phyloP scores from a whole-genome alignment of 140 eudicot species.

The Senecio squalidus region DNA sequence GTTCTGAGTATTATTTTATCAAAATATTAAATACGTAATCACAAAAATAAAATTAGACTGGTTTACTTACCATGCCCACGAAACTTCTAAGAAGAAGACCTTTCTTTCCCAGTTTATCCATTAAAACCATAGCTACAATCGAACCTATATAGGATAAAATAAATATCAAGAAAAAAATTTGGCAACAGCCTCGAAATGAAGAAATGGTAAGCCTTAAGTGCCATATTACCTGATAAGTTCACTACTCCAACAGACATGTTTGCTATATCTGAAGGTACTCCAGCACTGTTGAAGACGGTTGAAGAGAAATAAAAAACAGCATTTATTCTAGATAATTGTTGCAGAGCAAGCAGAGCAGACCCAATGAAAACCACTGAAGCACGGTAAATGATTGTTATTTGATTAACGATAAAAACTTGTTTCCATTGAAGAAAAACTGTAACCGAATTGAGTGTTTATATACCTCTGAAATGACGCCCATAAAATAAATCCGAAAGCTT shows the following conservation, averaged over 20 bases:
- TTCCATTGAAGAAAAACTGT: neutral
- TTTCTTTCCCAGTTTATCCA: slow-evolving; percentile 85
- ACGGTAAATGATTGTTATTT: slow-evolving; percentile 2
- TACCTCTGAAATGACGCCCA: slow-evolving; percentile 71
- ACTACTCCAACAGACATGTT: slow-evolving; percentile 68
- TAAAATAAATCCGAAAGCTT: slow-evolving; percentile 49
- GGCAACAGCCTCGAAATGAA: neutral
- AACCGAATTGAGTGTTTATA: neutral
- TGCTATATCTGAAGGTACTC: slow-evolving; percentile 73
- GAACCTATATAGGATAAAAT: slow-evolving; percentile 44
- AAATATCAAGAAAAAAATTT: neutral
- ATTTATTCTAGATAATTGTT: slow-evolving; percentile 87
- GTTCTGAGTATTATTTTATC: too few relatives aligned
- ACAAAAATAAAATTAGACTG: neutral
- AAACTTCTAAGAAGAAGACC: slow-evolving; percentile 83
- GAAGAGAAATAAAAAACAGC: slow-evolving; percentile 90
- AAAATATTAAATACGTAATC: too few relatives aligned
- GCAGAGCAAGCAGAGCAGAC: slow-evolving; percentile 70
- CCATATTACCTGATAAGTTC: slow-evolving; percentile 57
- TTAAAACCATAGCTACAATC: slow-evolving; percentile 59
- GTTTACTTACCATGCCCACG: slow-evolving; percentile 67
- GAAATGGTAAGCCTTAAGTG: slow-evolving; percentile 4
- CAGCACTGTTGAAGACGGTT: slow-evolving; percentile 70
- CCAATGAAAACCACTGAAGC: slow-evolving; percentile 75
- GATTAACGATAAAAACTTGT: neutral